Percentiles rank a stretch among this genome's conserved stretches.
Conservation (phyloP, 1,284 basidiomycete genomes). For the Leucoagaricus sp. region DNA sequence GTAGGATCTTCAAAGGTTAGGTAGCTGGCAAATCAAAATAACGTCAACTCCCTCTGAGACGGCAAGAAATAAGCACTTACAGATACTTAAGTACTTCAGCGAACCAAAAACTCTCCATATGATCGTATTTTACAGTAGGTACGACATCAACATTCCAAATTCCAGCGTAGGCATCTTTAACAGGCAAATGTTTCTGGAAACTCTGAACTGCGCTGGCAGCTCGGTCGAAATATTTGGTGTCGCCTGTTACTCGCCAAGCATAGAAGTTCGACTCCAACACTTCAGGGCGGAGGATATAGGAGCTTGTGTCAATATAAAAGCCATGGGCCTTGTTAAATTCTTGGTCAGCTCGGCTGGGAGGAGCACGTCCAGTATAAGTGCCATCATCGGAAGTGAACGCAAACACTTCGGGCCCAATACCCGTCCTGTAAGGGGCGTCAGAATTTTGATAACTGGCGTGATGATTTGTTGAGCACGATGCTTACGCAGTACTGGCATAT, state of each 20-base stretch:
- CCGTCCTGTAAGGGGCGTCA: slow-evolving; percentile 53
- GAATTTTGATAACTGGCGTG: too few relatives aligned
- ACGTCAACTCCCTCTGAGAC: too few relatives aligned
- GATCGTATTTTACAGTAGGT: slow-evolving; percentile 43
- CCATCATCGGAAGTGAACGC: slow-evolving; percentile 60
- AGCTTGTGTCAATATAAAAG: slow-evolving; percentile 51
- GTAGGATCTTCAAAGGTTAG: slow-evolving; percentile 73
- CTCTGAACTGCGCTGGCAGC: slow-evolving; percentile 46
- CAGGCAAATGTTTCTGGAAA: slow-evolving; percentile 48
- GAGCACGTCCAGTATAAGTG: slow-evolving; percentile 48
- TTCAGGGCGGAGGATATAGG: slow-evolving; percentile 61
- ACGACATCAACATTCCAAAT: slow-evolving; percentile 46
- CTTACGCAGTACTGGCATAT: slow-evolving; percentile 64
- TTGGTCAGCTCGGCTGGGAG: slow-evolving; percentile 31
- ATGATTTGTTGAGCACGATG: neutral
- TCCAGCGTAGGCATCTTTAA: slow-evolving; percentile 41
- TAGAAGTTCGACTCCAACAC: slow-evolving; percentile 81
- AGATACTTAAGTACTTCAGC: slow-evolving; percentile 77
- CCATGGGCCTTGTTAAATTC: slow-evolving; percentile 61
- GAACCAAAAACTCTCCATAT: slow-evolving; percentile 78
- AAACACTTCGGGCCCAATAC: slow-evolving; percentile 72
- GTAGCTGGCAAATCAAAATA: too few relatives aligned
- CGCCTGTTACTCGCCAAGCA: slow-evolving; percentile 70
- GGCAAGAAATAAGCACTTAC: too few relatives aligned
- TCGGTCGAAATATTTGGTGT: slow-evolving; percentile 51